Conservation (phyloP, 331 rosid species). For the Cydonia oblonga region DNA sequence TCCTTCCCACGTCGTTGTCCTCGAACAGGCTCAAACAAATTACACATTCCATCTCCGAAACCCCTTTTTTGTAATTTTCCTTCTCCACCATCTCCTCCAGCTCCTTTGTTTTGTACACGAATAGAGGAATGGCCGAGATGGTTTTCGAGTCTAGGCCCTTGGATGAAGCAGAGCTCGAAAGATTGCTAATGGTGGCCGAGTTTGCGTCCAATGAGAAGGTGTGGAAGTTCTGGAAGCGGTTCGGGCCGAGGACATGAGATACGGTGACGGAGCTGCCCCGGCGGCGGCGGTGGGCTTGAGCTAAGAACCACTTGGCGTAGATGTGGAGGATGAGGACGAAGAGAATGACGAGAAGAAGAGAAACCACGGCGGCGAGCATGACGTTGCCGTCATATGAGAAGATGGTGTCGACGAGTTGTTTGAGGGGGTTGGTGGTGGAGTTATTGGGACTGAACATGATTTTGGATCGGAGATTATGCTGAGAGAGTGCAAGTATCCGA, state of each 20-base stretch:
- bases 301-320: slow-evolving; percentile 77
- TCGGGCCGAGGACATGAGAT: slow-evolving; percentile 48
- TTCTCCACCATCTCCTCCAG: not conserved
- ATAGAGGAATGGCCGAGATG: slow-evolving; percentile 53
- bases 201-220: slow-evolving; percentile 33
- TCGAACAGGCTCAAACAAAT: slow-evolving; percentile 62
- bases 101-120: slow-evolving; percentile 30
- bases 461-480: not conserved
- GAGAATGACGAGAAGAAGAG: slow-evolving; percentile 69
- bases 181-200: not conserved
- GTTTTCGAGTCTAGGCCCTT: slow-evolving; percentile 57
- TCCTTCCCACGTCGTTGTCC: slow-evolving; percentile 54
- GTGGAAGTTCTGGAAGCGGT: slow-evolving; percentile 49
- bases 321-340: slow-evolving; percentile 85
- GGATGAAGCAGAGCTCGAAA: slow-evolving; percentile 16
- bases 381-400: slow-evolving; percentile 68
- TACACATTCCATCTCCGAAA: slow-evolving; percentile 47
- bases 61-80: not conserved
- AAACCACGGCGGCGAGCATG: slow-evolving; percentile 74
- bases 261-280: slow-evolving; percentile 34
- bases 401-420: slow-evolving; percentile 33
- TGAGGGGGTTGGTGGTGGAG: slow-evolving; percentile 19
- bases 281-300: slow-evolving; percentile 46
- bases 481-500: not conserved
- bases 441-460: slow-evolving; percentile 15